Base-by-base conservation (phyloP, 83 land plant species). In the Larix sibirica region DNA sequence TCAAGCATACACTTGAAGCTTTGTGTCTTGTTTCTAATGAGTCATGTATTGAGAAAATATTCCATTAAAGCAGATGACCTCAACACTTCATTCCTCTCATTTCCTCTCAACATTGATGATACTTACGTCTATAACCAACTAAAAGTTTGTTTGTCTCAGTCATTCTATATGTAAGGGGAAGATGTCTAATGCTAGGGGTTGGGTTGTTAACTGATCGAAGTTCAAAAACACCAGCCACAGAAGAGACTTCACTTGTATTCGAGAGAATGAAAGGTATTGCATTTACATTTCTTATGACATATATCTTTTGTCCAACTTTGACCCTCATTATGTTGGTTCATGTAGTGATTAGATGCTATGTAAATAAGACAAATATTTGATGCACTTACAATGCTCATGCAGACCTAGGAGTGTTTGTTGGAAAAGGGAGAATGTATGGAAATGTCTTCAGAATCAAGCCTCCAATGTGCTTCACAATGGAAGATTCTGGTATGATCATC, bases 391-490 rank as follows among this genome's bases (percentile, higher is more conserved):
- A 81, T 65, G 47, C n/a, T 63, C 4, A 24, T 66, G 56, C 75
- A 91, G 93, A 89, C 16, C 67, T 88, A 87, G 99, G 99, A 81
- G 94, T 96, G 7, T 78, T 97, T 81, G 84, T 97, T 44, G 99
- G 99, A 12, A 97, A 96, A 87, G 97, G 99, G 21, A 98, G 98
- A 42, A 88, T 83, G 50, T 84, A 89, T 90, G 98, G 96, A 38
- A 97, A 97, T 84, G 98, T 96, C n/a, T 96, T 98, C 81, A 92
- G 99, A 93, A 91, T 98, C 74, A 96, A 95, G 56, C 99, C 99
- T 81, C 99, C 99, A 6, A 94, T 97, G 83, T 97, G 99, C 89
- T 92, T 97, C 88, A 93, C 93, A 9, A 92, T 90, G 86, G 90
- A 94, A 66, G 98, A 97, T 90, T 93, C 97, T 26, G 99, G 98